phyloP scores from a whole-genome alignment of 352 stramenopile genomes.

The Phytopythium oedochilum region DNA sequence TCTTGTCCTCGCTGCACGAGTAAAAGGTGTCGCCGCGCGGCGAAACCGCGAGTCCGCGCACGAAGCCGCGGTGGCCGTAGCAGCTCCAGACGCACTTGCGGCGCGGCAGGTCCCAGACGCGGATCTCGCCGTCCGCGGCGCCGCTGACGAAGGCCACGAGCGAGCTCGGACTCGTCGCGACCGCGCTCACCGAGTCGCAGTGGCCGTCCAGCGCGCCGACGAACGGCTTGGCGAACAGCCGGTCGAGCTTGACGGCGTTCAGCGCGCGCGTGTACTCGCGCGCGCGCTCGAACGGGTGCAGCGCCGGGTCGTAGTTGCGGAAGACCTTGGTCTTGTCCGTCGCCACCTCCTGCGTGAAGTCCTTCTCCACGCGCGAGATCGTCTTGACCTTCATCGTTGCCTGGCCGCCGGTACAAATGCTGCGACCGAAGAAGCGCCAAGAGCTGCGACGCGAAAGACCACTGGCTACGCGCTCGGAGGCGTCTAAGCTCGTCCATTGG shows the following conservation, averaged over 20 bases:
- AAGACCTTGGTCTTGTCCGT: conserved; percentile 94
- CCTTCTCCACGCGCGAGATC: conserved; percentile 93
- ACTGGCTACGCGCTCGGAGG: background rate
- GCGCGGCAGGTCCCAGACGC: conserved; percentile 96
- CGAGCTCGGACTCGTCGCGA: conserved; percentile 89
- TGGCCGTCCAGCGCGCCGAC: conserved; percentile 97
- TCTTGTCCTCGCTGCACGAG: conserved; percentile 94
- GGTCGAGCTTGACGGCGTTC: conserved; percentile 97
- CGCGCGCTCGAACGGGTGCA: conserved; percentile 92
- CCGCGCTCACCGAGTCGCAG: conserved; percentile 93
- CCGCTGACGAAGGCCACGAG: conserved; percentile 87
- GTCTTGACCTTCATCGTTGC: conserved; percentile 98
- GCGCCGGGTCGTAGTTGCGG: conserved; percentile 95
- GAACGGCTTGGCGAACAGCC: conserved; percentile 99
- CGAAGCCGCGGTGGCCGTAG: conserved; percentile 92
- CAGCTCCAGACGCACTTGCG: conserved; percentile 92
- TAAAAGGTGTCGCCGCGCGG: conserved; percentile 87
- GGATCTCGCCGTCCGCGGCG: conserved; percentile 92
- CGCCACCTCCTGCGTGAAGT: conserved; percentile 93
- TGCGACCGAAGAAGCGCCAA: background rate
- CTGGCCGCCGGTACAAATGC: background rate
- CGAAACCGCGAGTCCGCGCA: conserved; percentile 88
- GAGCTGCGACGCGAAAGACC: background rate
- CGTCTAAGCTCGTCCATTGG: background rate
- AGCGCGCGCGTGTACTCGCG: conserved; percentile 96